Percentiles rank a stretch among this genome's conserved stretches.
Conservation (phyloP, 148 eudicot genomes). For the Amaranthus hypochondriacus region DNA sequence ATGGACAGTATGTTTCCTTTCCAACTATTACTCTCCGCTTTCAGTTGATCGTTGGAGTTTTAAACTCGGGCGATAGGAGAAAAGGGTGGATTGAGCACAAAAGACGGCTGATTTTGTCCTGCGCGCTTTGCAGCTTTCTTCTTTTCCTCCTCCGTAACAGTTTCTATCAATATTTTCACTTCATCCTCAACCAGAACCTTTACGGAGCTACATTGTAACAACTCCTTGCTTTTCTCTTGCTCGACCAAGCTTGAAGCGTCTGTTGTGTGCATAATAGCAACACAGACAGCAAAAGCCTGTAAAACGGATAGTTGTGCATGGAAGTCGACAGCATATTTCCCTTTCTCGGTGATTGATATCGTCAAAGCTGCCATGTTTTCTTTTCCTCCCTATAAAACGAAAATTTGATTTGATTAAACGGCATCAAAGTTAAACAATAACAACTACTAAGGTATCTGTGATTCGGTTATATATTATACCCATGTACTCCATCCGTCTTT, state of each 20-base stretch:
- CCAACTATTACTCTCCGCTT: neutral
- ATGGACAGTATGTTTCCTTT: slow-evolving; percentile 28
- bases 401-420: neutral
- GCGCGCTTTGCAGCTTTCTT: slow-evolving; percentile 31
- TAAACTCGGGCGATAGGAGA: slow-evolving; percentile 88
- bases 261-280: slow-evolving; percentile 65
- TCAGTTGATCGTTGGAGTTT: slow-evolving; percentile 4
- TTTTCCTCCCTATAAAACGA: slow-evolving; percentile 55
- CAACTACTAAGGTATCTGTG: too few relatives aligned
- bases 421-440: too few relatives aligned
- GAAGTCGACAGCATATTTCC: slow-evolving; percentile 63
- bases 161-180: slow-evolving; percentile 54
- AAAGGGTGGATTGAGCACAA: slow-evolving; percentile 76
- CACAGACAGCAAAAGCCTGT: slow-evolving; percentile 82
- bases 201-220: slow-evolving; percentile 47
- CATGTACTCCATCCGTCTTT: too few relatives aligned
- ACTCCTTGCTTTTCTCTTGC: slow-evolving; percentile 42
- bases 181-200: slow-evolving; percentile 61
- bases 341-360: slow-evolving; percentile 45
- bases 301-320: slow-evolving; percentile 71
- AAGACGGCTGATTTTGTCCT: slow-evolving; percentile 47
- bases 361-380: slow-evolving; percentile 50
- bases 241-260: slow-evolving; percentile 48
- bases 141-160: slow-evolving; percentile 54
- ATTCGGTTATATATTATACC: too few relatives aligned